Conservation (phyloP, 83 land plant genomes). For the Picea mariana region DNA sequence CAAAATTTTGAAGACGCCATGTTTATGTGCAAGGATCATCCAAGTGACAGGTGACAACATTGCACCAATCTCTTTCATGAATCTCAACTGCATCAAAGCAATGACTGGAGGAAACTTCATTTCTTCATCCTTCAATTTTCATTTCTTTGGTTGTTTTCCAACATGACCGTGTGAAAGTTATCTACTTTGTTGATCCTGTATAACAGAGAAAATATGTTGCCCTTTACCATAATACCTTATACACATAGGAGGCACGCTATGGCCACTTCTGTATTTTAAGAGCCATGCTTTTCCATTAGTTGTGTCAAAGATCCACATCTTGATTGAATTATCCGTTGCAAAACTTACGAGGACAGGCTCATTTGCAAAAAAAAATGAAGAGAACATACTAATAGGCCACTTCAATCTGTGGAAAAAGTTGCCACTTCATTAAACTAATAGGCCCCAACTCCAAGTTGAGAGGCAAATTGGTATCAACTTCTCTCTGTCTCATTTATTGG, state of each 20-base stretch:
- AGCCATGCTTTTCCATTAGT: slow-evolving; percentile 92
- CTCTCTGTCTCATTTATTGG: slow-evolving; percentile 84
- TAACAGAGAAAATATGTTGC: too few species aligned
- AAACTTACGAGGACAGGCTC: slow-evolving; percentile 97
- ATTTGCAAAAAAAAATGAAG: slow-evolving; percentile 90
- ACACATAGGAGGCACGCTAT: slow-evolving; percentile 96
- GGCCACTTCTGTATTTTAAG: slow-evolving; percentile 93
- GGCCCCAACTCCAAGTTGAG: slow-evolving; percentile 85
- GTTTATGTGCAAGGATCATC: too few species aligned
- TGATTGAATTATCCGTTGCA: slow-evolving; percentile 87
- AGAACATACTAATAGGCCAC: slow-evolving; percentile 46
- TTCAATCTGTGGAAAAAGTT: slow-evolving; percentile 88
- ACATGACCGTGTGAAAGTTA: too few species aligned
- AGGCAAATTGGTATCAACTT: slow-evolving; percentile 72
- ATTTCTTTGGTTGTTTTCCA: too few species aligned
- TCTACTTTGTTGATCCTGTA: too few species aligned
- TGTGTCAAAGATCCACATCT: slow-evolving; percentile 99
- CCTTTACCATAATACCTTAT: slow-evolving; percentile 44
- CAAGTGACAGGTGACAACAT: too few species aligned
- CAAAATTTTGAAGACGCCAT: too few species aligned
- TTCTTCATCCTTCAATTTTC: too few species aligned
- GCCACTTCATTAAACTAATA: slow-evolving; percentile 97
- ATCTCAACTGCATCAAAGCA: too few species aligned
- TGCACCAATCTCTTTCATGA: too few species aligned
- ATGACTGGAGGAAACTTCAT: too few species aligned